These are phyloP conservation scores for Pseudoturritis turrita DNA, from an alignment of 345 rosid genomes.

Conservation along the genomic window DNA sequence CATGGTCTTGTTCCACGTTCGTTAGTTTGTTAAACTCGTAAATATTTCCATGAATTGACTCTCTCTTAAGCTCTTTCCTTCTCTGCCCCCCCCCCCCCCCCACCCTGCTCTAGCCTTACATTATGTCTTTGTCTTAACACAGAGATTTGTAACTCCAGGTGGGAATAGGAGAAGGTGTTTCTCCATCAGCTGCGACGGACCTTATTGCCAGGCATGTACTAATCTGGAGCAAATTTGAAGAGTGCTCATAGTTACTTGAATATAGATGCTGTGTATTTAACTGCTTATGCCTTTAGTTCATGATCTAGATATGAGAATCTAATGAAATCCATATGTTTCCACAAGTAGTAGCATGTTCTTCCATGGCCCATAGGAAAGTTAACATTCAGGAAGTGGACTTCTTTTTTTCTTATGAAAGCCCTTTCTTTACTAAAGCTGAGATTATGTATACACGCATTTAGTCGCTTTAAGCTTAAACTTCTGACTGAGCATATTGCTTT, in stretches of 20 bases:
- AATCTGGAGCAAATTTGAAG: conserved; percentile 22
- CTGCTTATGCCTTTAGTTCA: conserved; percentile 6
- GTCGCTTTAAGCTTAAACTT: background rate
- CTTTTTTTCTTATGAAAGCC: background rate
- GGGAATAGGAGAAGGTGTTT: conserved; percentile 98
- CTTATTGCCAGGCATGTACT: conserved; percentile 92
- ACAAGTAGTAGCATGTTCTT: conserved; percentile 3
- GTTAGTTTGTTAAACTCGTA: background rate
- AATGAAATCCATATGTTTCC: background rate
- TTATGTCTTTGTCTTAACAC: conserved; percentile 31
- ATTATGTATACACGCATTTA: background rate
- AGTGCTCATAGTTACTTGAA: conserved; percentile 6
- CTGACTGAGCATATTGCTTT: background rate
- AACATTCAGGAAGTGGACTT: background rate
- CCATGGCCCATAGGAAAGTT: background rate
- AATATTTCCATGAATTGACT: background rate
- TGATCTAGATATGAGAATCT: background rate
- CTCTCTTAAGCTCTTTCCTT: background rate
- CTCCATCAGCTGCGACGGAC: conserved; percentile 97
- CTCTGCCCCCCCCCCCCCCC: background rate
- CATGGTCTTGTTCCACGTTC: background rate
- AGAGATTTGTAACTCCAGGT: conserved; percentile 56
- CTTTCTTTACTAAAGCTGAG: background rate
- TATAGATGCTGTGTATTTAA: conserved; percentile 8
- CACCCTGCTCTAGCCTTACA: conserved; percentile 33